Conservation (phyloP, 2,329 filamentous ascomycete species). For the Conoideocrella luteorostrata region DNA sequence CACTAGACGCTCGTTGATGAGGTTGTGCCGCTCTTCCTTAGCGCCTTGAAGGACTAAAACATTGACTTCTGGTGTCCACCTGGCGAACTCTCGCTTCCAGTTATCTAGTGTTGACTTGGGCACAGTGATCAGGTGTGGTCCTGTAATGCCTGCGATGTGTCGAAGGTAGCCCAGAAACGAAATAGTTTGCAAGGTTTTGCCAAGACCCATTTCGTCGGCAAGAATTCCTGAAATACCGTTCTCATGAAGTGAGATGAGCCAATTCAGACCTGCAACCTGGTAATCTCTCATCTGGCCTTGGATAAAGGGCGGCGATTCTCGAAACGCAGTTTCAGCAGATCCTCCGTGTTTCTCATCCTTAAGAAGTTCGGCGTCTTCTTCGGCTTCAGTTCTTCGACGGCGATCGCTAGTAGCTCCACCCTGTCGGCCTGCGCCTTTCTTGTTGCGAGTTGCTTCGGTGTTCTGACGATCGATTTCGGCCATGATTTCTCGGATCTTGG, state of each 20-base stretch:
- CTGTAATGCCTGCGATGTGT: conserved; percentile 81
- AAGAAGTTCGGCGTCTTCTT: conserved; percentile 85
- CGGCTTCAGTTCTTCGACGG: conserved; percentile 85
- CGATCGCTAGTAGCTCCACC: conserved; percentile 76
- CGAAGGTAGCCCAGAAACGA: conserved; percentile 92
- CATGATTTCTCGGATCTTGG: conserved; percentile 90
- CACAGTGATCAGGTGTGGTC: conserved; percentile 85
- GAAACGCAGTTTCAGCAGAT: conserved; percentile 81
- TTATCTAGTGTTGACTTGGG: conserved; percentile 98
- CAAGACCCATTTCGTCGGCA: conserved; percentile 97
- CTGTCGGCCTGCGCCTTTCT: conserved; percentile 71
- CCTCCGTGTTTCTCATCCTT: conserved; percentile 86
- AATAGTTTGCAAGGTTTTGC: conserved; percentile 96
- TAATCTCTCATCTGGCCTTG: conserved; percentile 92
- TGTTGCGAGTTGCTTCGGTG: conserved; percentile 61
- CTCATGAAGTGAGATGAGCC: conserved; percentile 95
- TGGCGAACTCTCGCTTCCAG: conserved; percentile 91
- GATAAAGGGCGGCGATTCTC: conserved; percentile 88
- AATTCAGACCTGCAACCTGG: conserved; percentile 91
- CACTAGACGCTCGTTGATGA: conserved; percentile 87
- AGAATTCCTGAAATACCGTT: conserved; percentile 98
- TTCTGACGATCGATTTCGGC: conserved; percentile 92
- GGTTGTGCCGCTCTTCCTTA: conserved; percentile 81
- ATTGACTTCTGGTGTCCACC: conserved; percentile 93
- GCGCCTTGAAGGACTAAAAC: conserved; percentile 89